These are phyloP conservation scores for Chlamydomonas incerta DNA, from an alignment of 139 green algal species.

Conservation along the genomic window DNA sequence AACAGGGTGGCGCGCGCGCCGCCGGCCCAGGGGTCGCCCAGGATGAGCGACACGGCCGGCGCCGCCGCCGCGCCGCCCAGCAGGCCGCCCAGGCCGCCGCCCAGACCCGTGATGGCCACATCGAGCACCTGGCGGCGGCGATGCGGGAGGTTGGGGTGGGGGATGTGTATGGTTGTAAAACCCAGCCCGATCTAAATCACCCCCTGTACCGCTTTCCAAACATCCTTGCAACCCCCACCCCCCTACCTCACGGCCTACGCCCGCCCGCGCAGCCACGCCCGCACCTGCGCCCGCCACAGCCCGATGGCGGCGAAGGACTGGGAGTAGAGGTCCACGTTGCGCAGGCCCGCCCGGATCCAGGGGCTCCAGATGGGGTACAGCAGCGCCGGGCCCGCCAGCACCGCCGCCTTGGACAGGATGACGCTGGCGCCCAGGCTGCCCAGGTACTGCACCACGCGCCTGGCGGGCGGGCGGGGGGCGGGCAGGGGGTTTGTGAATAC, in stretches of 20 bases:
- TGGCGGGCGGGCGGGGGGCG: neutral
- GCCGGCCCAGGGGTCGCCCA: constrained; percentile 78
- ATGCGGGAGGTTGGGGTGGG: too few species aligned
- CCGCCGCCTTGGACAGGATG: constrained; percentile 67
- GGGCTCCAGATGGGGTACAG: constrained; percentile 81
- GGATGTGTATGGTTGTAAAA: neutral
- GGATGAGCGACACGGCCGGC: constrained; percentile 58
- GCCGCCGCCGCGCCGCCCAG: neutral
- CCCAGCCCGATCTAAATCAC: too few species aligned
- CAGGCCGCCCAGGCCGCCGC: neutral
- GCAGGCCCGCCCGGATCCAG: constrained; percentile 63
- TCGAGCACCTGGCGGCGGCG: constrained; percentile 55
- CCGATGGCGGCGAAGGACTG: constrained; percentile 58
- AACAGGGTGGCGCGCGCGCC: constrained; percentile 71
- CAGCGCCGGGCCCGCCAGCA: constrained; percentile 73
- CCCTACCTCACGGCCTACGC: neutral
- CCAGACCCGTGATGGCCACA: constrained; percentile 41
- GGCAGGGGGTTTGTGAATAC: neutral
- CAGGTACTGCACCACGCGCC: constrained; percentile 69
- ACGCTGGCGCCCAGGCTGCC: constrained; percentile 66
- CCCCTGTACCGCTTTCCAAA: neutral
- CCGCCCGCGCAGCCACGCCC: neutral
- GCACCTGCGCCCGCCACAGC: constrained; percentile 74
- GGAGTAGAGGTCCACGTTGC: constrained; percentile 53
- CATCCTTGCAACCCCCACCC: neutral